Conservation (phyloP, 2,329 filamentous ascomycete genomes). For the Bimuria novae-zelandiae region DNA sequence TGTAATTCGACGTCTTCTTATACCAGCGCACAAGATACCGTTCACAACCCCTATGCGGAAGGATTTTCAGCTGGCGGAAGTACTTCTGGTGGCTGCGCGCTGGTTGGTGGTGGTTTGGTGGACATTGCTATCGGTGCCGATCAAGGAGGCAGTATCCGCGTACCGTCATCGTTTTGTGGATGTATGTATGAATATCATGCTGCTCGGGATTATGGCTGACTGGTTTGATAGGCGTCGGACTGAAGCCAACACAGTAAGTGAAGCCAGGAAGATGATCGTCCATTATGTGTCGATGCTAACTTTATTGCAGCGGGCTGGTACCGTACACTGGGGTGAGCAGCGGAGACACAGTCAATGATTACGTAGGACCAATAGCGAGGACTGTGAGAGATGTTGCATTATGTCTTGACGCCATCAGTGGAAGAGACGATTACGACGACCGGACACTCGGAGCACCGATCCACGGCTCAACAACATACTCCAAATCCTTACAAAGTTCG, state of each 20-base stretch:
- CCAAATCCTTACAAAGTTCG: constrained; percentile 17
- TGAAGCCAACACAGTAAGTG: constrained; percentile 5
- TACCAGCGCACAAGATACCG: constrained; percentile 49
- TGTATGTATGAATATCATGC: constrained; percentile 19
- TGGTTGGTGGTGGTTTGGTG: constrained; percentile 49
- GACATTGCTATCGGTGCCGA: constrained; percentile 47
- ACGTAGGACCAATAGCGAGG: constrained; percentile 44
- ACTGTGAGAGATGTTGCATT: constrained; percentile 29
- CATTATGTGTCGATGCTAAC: constrained; percentile 44
- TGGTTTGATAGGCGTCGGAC: background rate
- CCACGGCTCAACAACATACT: constrained; percentile 29
- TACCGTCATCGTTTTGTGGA: constrained; percentile 45
- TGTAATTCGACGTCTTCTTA: constrained; percentile 56
- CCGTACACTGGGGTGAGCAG: constrained; percentile 56
- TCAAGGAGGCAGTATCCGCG: constrained; percentile 47
- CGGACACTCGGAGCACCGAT: constrained; percentile 32
- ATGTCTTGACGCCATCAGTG: constrained; percentile 36
- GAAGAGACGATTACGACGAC: constrained; percentile 38
- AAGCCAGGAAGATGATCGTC: background rate
- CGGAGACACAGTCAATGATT: constrained; percentile 48
- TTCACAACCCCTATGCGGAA: constrained; percentile 48
- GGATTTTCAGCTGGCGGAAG: constrained; percentile 57
- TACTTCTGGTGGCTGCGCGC: constrained; percentile 49
- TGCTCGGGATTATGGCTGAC: background rate
- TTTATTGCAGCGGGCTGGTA: constrained; percentile 52